A percentile compares a stretch with the other conserved stretches of the same genome.
phyloP scores from a whole-genome alignment of 345 rosid species.

The Hibiscus tridactylites region DNA sequence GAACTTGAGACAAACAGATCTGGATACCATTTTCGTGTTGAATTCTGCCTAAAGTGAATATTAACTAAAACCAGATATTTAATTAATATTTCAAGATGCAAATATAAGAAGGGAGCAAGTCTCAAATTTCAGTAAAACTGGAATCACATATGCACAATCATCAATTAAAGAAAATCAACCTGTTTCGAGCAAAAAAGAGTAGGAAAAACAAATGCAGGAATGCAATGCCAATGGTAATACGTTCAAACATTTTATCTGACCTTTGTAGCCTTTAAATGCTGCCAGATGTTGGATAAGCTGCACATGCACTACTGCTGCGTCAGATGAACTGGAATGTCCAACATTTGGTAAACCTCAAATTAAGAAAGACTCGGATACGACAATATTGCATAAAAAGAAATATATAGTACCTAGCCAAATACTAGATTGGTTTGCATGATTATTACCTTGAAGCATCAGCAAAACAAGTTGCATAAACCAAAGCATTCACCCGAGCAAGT shows the following conservation, averaged over 20 bases:
- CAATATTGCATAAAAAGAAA: background rate
- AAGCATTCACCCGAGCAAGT: slow-evolving; percentile 72
- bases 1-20: slow-evolving; percentile 3
- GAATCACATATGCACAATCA: background rate
- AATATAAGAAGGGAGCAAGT: background rate
- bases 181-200: background rate
- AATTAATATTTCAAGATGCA: slow-evolving; percentile 2
- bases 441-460: slow-evolving; percentile 71
- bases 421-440: background rate
- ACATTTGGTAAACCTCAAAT: slow-evolving; percentile 12
- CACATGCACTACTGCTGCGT: slow-evolving; percentile 75
- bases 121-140: background rate
- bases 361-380: background rate
- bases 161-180: background rate
- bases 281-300: slow-evolving; percentile 94
- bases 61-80: background rate
- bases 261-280: slow-evolving; percentile 76
- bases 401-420: background rate
- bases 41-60: background rate
- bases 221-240: background rate
- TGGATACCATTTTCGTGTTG: background rate
- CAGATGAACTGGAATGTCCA: slow-evolving; percentile 55
- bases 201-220: slow-evolving; percentile 4
- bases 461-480: slow-evolving; percentile 78
- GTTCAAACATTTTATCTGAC: slow-evolving; percentile 34